Base-by-base conservation (phyloP, 75 land plant genomes). In the Pseudotsuga menziesii region DNA sequence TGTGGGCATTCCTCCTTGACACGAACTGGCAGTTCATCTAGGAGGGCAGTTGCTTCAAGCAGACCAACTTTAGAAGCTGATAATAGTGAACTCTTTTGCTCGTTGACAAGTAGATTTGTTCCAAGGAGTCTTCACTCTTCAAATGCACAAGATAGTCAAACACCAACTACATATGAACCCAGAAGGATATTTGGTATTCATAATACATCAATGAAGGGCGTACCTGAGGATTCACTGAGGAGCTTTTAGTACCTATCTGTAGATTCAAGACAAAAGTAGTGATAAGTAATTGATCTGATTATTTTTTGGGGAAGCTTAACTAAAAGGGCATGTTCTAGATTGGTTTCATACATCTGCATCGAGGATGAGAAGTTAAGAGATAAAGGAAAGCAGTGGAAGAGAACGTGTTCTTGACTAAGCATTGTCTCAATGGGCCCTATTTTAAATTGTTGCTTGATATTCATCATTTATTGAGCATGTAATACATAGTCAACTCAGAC, bases 41-140 rank as follows among this genome's bases (percentile, higher is more conserved):
- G 72, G 72, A 67, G 72, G 72, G 72, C 72, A 67, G 72, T 67
- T 67, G 44, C 39, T 67, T 67, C 72, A 36, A 67, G 72, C 72
- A 67, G 44, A 48, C 72, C 72, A 20, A 36, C 72, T 67, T 20
- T 48, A 67, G 44, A 48, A 6, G 72, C 72, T 36, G 72, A 67
- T 36, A 39, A 19, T 39, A 67, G 52, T 39, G 72, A 67, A 39
- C 72, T 20, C 22, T 67, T 48, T 7, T 48, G 72, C 39, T 67
- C 72, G 23, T 48, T 67, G 39, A 25, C 63, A 61, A 67, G 72
- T 67, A 67, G 72, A 39, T 67, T 67, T 35, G 72, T 67, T 39
- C 72, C 72, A 20, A 67, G 72, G 72, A 67, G 72, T 67, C 72
- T 67, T 67, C 72, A 48, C 20, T 67, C 72, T 36, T 67, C 72